Percentiles rank a stretch among this genome's conserved stretches.
Evolutionary conservation across 2,329 filamentous ascomycete genomes (phyloP).

Genomic region (Ophiostoma angusticollis): DNA sequence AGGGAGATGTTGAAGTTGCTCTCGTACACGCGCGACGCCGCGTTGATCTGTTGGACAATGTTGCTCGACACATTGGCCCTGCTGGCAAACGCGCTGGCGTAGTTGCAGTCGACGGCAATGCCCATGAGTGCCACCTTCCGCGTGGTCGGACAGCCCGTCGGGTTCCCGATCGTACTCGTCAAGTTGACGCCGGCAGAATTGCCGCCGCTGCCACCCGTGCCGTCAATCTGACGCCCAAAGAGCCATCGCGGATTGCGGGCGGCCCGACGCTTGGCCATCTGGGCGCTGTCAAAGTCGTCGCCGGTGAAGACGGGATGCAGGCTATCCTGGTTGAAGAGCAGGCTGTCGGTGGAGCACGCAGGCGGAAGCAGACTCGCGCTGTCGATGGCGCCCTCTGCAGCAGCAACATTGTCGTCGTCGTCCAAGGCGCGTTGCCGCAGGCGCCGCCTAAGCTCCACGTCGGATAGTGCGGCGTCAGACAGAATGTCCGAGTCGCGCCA

Average conservation of each 20-base stretch:
- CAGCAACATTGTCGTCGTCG: constrained; percentile 18
- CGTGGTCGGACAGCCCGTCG: constrained; percentile 75
- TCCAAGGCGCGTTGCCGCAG: constrained; percentile 16
- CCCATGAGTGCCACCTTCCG: constrained; percentile 85
- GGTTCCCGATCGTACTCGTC: constrained; percentile 63
- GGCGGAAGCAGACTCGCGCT: constrained; percentile 11
- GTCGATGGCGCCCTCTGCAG: constrained; percentile 15
- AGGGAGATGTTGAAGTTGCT: constrained; percentile 89
- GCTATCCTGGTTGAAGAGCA: constrained; percentile 65
- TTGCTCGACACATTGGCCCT: constrained; percentile 54
- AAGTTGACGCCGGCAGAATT: constrained; percentile 74
- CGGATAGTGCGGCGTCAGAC: constrained; percentile 23
- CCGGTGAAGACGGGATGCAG: constrained; percentile 54
- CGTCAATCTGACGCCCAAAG: constrained; percentile 64
- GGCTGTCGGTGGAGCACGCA: constrained; percentile 60
- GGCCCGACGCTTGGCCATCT: constrained; percentile 29
- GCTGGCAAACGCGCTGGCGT: constrained; percentile 58
- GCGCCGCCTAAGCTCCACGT: constrained; percentile 51
- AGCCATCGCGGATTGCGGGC: constrained; percentile 35
- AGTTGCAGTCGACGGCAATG: constrained; percentile 85
- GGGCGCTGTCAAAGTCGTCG: constrained; percentile 31
- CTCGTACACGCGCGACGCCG: constrained; percentile 79
- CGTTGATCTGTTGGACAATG: constrained; percentile 73
- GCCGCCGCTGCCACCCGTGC: constrained; percentile 43
- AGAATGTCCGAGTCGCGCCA: constrained; percentile 83